phyloP scores from a whole-genome alignment of 139 green algal genomes.

The Auxenochlorella protothecoides region DNA sequence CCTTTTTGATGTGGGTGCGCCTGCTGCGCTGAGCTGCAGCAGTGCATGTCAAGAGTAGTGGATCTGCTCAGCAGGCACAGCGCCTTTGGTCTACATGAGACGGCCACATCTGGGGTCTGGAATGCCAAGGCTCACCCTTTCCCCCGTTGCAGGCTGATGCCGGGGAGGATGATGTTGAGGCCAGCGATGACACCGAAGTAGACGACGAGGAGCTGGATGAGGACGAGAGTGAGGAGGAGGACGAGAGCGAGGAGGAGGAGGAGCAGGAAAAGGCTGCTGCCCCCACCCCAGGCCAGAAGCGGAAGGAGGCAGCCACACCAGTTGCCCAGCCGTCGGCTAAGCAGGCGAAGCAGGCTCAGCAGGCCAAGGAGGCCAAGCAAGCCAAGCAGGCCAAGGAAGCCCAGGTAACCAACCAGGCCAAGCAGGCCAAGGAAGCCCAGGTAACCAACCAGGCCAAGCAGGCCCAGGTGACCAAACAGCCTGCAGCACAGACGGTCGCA shows the following conservation, averaged over 20 bases:
- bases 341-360: neutral
- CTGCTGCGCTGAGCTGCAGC: no score
- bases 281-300: constrained; percentile 8
- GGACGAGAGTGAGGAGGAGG: constrained; percentile 5
- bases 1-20: no score
- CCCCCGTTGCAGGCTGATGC: neutral
- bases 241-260: constrained; percentile 3
- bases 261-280: constrained; percentile 1
- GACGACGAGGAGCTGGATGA: constrained; percentile 12
- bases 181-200: constrained; percentile 11
- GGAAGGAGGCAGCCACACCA: constrained; percentile 3
- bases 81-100: no score
- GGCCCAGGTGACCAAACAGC: no score
- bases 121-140: neutral
- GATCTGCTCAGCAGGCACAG: no score
- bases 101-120: no score
- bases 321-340: constrained; percentile 7
- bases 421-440: constrained; percentile 8
- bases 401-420: neutral
- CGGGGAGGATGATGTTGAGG: constrained; percentile 18
- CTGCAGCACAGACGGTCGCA: no score
- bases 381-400: no score
- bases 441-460: neutral
- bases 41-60: no score
- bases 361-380: neutral